These are phyloP conservation scores for Medicago ruthenica DNA, from an alignment of 306 rosid genomes.

Conservation along the genomic window DNA sequence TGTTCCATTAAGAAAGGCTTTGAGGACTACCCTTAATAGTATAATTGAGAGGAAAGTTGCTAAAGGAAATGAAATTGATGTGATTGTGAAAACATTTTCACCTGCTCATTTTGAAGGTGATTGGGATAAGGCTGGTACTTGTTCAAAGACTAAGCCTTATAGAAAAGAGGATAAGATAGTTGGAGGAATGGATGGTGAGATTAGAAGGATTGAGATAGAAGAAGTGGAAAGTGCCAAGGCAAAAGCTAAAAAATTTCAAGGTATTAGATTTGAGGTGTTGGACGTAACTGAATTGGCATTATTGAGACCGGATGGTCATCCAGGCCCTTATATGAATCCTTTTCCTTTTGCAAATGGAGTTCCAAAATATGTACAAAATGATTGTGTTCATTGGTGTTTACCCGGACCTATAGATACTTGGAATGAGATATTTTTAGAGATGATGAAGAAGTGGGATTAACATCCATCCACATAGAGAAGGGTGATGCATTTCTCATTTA, in stretches of 20 bases:
- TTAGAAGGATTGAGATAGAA: constrained; percentile 65
- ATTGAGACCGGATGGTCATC: constrained; percentile 67
- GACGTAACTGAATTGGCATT: constrained; percentile 61
- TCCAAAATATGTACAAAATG: constrained; percentile 62
- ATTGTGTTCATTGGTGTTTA: constrained; percentile 87
- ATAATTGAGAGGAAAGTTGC: constrained; percentile 41
- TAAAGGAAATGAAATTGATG: constrained; percentile 45
- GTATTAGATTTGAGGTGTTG: constrained; percentile 36
- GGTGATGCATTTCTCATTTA: constrained; percentile 14
- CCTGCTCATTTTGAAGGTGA: constrained; percentile 85
- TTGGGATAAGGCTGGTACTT: constrained; percentile 81
- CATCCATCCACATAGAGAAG: background rate
- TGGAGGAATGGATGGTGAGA: constrained; percentile 74
- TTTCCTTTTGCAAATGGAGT: constrained; percentile 64
- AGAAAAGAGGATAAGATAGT: constrained; percentile 53
- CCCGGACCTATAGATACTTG: constrained; percentile 88
- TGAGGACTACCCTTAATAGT: constrained; percentile 34
- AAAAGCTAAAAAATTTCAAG: constrained; percentile 31
- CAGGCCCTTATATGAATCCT: constrained; percentile 74
- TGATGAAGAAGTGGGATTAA: constrained; percentile 46
- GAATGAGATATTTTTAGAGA: constrained; percentile 68
- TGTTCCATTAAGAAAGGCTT: constrained; percentile 51
- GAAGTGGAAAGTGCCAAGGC: constrained; percentile 67
- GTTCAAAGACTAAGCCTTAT: constrained; percentile 65
- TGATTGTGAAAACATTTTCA: constrained; percentile 67